Base-by-base conservation (phyloP, 2,329 filamentous ascomycete genomes). In the Diaporthe batatas region DNA sequence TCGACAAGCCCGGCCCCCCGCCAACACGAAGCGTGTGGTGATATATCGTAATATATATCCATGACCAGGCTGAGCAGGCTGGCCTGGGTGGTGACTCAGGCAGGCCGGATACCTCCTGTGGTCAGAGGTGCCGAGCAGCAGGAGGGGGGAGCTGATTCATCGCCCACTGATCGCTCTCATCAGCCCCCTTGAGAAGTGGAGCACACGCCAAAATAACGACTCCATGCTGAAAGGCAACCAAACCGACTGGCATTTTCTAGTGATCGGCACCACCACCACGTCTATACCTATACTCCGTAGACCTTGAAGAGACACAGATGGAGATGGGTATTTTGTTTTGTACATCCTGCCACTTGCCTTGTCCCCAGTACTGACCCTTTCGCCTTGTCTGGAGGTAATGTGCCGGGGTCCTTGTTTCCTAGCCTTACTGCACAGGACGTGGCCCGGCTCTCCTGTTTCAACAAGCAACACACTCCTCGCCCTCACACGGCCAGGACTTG, bases 321-420 rank as follows among this genome's bases (percentile, higher is more conserved):
- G 68, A 73, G 72, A 68, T 68, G 72, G 62, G 72, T 73, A 71
- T 73, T 68, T 73, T 34, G 51, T 73, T 32, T 71, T 73, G 39
- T 71, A 62, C 62, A 53, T 47, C 59, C 42, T 29, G 47, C 64
- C 54, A 23, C 29, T 34, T 47, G 6, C 44, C 44, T 62, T 53
- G 25, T 21, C 62, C 42, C 36, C 12, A 3, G 29, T n/a, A 23
- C 34, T 25, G 7, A 18, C 54, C 54, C 49, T 69, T 64, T 65
- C 11, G 11, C 23, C 6, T 25, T n/a, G 16, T 44, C n/a, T 16
- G 25, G 49, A 11, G 47, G 14, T 21, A 57, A 3, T 51, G 39
- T 39, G 32, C 59, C 21, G 21, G 42, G 34, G 44, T 12, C 44
- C 59, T 49, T 36, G 0, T n/a, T 49, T 11, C 44, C 59, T 34